These are phyloP conservation scores for Dendrocalamus latiflorus DNA, from an alignment of 202 grass and related monocot genomes.

Conservation along the genomic window DNA sequence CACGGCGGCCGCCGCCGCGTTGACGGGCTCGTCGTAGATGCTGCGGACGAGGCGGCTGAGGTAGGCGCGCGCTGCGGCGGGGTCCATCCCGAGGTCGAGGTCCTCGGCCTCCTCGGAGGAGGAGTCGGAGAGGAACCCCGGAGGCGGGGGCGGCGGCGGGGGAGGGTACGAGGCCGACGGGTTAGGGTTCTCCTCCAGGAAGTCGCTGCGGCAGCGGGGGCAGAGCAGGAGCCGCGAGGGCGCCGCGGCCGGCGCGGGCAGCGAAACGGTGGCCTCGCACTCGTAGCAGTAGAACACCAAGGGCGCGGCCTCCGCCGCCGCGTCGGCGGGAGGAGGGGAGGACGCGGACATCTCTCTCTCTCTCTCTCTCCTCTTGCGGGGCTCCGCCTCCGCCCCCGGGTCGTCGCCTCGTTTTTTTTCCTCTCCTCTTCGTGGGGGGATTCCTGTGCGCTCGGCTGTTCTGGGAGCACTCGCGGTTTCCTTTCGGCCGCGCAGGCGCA, in stretches of 20 bases:
- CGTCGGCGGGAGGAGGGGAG: constrained; percentile 13
- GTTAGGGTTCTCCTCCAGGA: constrained; percentile 27
- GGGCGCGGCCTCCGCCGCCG: neutral
- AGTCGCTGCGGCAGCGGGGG: constrained; percentile 34
- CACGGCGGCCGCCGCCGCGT: neutral
- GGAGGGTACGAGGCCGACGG: neutral
- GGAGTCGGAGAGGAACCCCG: constrained; percentile 14
- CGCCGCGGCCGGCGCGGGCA: neutral
- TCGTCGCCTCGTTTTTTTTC: neutral
- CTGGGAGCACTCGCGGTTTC: neutral
- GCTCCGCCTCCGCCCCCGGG: constrained; percentile 29
- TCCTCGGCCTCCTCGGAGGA: constrained; percentile 6
- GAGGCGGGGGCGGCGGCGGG: constrained; percentile 25
- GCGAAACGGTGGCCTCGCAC: constrained; percentile 16
- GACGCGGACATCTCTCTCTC: constrained; percentile 37
- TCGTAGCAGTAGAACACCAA: constrained; percentile 37
- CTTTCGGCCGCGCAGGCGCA: neutral
- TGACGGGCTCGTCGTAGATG: neutral
- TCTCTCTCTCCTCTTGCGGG: constrained; percentile 7
- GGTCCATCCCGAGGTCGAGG: constrained; percentile 4
- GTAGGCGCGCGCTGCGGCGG: neutral
- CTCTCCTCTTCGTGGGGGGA: neutral
- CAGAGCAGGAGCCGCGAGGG: constrained; percentile 18
- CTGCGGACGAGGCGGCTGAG: constrained; percentile 3
- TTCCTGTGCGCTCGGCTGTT: constrained; percentile 6